Evolutionary conservation across 2,329 filamentous ascomycete genomes (phyloP).

Genomic region (Cryphonectria parasitica): DNA sequence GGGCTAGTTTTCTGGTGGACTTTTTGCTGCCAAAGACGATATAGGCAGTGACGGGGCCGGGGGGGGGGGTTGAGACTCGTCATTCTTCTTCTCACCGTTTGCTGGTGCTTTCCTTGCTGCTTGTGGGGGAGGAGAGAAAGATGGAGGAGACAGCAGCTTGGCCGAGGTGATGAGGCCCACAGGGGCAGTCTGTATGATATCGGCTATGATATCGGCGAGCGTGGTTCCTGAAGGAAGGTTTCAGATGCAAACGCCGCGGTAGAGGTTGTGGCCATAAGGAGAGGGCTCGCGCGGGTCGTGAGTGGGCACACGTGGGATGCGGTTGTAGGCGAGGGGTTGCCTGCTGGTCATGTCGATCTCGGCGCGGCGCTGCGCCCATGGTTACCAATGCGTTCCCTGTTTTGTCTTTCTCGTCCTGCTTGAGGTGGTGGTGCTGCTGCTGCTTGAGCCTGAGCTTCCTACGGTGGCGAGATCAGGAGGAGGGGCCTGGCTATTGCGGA

Average conservation of each 20-base stretch:
- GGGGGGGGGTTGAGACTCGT: too few relatives aligned
- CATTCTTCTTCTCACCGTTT: too few relatives aligned
- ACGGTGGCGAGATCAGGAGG: background rate
- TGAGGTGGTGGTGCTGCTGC: too few relatives aligned
- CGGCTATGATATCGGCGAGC: background rate
- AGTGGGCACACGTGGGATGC: background rate
- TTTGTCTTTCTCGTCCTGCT: too few relatives aligned
- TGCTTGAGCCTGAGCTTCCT: background rate
- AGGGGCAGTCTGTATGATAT: background rate
- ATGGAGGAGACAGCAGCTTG: background rate
- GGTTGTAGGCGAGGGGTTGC: background rate
- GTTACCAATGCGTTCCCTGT: background rate
- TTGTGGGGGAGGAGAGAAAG: too few relatives aligned
- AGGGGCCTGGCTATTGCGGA: background rate
- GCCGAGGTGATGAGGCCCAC: background rate
- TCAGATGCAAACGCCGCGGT: background rate
- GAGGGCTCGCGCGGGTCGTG: background rate
- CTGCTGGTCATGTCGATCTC: background rate
- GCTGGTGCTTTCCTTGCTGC: too few relatives aligned
- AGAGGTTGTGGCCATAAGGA: background rate
- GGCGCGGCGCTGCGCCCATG: background rate
- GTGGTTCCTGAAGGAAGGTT: background rate
- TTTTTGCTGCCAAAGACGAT: conserved; percentile 9
- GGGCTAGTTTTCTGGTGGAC: background rate
- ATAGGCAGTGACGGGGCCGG: conserved; percentile 2